Conservation (phyloP, 169 alveolate genomes). For the Perkinsus olseni region DNA sequence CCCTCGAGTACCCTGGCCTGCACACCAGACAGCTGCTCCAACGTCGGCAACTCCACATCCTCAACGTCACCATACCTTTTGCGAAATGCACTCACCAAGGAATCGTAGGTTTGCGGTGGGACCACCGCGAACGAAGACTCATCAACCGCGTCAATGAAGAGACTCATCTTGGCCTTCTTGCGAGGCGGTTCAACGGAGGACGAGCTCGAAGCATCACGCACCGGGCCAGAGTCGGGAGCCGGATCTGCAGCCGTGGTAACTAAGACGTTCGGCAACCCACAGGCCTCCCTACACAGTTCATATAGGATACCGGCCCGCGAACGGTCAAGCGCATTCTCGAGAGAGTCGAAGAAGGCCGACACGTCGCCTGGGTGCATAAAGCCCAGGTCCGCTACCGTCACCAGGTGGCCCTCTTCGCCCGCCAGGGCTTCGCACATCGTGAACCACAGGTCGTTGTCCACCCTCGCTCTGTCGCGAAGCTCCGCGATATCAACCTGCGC, state of each 20-base stretch:
- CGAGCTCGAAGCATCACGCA: too few species aligned
- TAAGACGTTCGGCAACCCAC: not conserved
- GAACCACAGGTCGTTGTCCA: not conserved
- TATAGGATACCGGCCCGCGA: not conserved
- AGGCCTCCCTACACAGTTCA: not conserved
- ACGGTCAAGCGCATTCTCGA: not conserved
- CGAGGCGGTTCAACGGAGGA: too few species aligned
- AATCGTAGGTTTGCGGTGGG: too few species aligned
- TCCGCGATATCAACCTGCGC: not conserved
- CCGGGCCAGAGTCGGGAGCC: too few species aligned
- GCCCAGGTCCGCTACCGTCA: not conserved
- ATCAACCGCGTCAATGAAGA: too few species aligned
- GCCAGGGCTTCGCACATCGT: not conserved
- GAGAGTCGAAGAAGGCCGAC: not conserved
- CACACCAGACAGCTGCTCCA: too few species aligned
- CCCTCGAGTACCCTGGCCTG: too few species aligned
- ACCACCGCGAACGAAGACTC: too few species aligned
- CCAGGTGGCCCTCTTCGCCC: not conserved
- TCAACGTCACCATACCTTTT: too few species aligned
- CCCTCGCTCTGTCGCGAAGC: not conserved
- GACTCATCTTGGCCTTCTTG: too few species aligned
- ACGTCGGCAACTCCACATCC: too few species aligned
- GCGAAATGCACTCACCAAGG: too few species aligned
- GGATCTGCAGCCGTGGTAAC: not conserved
- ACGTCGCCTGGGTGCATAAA: not conserved